Evolutionary conservation across 768 basidiomycete species (phyloP).

Genomic region (Hericium alpestre): DNA sequence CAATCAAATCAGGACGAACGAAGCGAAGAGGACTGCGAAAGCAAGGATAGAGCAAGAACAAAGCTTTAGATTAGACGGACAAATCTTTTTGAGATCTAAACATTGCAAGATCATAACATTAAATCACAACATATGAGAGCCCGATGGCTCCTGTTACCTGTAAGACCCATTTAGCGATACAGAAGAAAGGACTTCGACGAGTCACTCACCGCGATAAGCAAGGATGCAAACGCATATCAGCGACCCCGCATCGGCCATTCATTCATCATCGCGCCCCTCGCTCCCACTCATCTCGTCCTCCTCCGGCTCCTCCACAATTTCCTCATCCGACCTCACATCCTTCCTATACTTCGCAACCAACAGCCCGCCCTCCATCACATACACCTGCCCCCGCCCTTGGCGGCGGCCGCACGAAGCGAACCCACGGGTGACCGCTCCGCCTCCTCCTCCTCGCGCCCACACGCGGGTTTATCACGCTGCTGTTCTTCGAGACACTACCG

Average conservation of each 20-base stretch:
- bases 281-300: background rate
- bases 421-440: background rate
- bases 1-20: background rate
- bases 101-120: background rate
- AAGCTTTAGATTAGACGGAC: no score
- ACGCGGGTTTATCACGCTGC: no score
- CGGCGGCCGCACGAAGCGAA: slow-evolving; percentile 2
- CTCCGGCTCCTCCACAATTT: background rate
- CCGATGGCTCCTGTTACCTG: no score
- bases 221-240: background rate
- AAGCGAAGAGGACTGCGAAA: background rate
- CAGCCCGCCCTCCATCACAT: slow-evolving; percentile 4
- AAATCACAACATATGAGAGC: background rate
- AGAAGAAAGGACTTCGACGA: background rate
- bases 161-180: no score
- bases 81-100: background rate
- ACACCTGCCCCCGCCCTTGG: slow-evolving; percentile 5
- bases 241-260: background rate
- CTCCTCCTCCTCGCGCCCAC: background rate
- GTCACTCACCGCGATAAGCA: background rate
- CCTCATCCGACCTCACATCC: background rate
- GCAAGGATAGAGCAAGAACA: background rate
- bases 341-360: background rate
- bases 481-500: no score
- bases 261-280: background rate